Evolutionary conservation across 2,329 filamentous ascomycete genomes (phyloP), one percentile per base, ranked within the genome.

Genomic region (Chrysosporium queenslandicum): DNA sequence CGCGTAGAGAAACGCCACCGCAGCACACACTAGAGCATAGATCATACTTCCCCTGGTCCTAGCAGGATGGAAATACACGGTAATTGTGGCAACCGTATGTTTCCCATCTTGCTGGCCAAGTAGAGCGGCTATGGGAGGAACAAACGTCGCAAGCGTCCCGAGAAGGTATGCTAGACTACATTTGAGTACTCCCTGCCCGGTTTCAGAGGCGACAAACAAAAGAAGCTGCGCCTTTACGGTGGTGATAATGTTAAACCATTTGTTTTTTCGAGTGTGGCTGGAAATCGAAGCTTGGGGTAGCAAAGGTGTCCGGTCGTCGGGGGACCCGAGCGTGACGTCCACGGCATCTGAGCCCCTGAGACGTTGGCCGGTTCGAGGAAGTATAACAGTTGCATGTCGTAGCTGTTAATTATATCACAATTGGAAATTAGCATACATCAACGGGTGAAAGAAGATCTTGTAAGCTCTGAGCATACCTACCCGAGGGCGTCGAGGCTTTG

Each of bases 21-120:
- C 70, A 4, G 87, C 87, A 53, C 92, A 81, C 30, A 90, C 70
- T 9, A 85, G 79, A 2, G 89, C 90, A 68, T 95, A 87, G 53
- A 87, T 78, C 88, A 96, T 95, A 58, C 86, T 92, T 0, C 91
- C 91, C 23, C 83, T 80, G 16, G 87, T 87, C 53, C 91, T 78
- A 4, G 88, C 87, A 3, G 91, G 89, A 66, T 96, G 89, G 63
- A 96, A 97, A 64, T 95, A 97, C 9, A 96, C 90, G 0, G 88
- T 94, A 53, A 96, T 81, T 1, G 91, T 96, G 29, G 89, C 89
- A 48, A 95, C 88, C 63, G 95, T 83, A 68, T 96, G 91, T 65
- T 96, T 96, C 47, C 88, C 88, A 69, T 95, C 90, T 63, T 89
- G 85, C 57, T 83, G 77, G 9, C 91, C 91, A 14, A 96, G 74